phyloP scores from a whole-genome alignment of 2,329 filamentous ascomycete genomes.

The Trichothecium sympodiale region DNA sequence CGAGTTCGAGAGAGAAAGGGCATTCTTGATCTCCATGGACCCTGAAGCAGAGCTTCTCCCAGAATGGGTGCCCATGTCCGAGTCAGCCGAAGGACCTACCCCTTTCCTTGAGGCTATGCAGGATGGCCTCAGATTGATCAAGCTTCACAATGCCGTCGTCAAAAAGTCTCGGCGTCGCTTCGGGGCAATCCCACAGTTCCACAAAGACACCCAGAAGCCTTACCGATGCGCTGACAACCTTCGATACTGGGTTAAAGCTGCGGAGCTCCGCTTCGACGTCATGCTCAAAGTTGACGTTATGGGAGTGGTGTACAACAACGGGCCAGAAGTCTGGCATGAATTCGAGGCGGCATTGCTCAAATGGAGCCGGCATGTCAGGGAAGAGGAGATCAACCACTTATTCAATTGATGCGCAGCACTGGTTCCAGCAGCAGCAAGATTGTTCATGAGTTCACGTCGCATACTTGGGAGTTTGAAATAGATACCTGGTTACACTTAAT shows the following conservation, averaged over 20 bases:
- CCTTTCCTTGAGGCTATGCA: slow-evolving; percentile 64
- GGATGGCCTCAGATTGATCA: slow-evolving; percentile 71
- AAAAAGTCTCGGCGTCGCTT: slow-evolving; percentile 78
- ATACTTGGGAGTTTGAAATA: too few relatives aligned
- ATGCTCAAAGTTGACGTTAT: slow-evolving; percentile 75
- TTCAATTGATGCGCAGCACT: too few relatives aligned
- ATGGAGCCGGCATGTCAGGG: slow-evolving; percentile 75
- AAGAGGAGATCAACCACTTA: slow-evolving; percentile 56
- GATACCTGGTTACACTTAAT: too few relatives aligned
- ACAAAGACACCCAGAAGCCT: slow-evolving; percentile 88
- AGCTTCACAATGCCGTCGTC: slow-evolving; percentile 82
- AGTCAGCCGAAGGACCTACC: slow-evolving; percentile 44
- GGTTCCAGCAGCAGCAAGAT: too few relatives aligned
- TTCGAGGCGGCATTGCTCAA: slow-evolving; percentile 75
- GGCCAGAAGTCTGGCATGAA: slow-evolving; percentile 59
- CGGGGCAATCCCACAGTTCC: slow-evolving; percentile 77
- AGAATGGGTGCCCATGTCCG: slow-evolving; percentile 45
- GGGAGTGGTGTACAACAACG: slow-evolving; percentile 68
- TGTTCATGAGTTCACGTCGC: too few relatives aligned
- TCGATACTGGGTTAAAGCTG: slow-evolving; percentile 91
- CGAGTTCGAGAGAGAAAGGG: slow-evolving; percentile 68
- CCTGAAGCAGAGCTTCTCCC: slow-evolving; percentile 50
- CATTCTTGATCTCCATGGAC: slow-evolving; percentile 71
- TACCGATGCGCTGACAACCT: slow-evolving; percentile 92
- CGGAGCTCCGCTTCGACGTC: slow-evolving; percentile 87